Evolutionary conservation across 192 early-diverging fungal genomes (phyloP).

Genomic region (Entophlyctis luteolus): DNA sequence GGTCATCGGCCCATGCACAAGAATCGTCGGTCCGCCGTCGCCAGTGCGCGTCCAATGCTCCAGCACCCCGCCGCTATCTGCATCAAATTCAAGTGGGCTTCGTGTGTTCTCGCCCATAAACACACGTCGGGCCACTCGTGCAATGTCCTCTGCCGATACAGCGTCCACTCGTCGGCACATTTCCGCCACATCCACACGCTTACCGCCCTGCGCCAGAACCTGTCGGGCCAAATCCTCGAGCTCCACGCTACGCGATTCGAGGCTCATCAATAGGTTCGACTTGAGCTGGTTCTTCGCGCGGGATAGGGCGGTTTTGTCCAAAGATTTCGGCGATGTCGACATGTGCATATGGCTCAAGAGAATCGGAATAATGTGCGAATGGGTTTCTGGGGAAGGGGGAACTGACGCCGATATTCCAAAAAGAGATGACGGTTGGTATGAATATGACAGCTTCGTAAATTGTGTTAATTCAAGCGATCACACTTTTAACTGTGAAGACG

Average conservation of each 20-base stretch:
- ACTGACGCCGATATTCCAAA: constrained; percentile 91
- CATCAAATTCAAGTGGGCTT: constrained; percentile 35
- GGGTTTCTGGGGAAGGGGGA: constrained; percentile 63
- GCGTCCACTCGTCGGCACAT: constrained; percentile 79
- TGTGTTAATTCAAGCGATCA: background rate
- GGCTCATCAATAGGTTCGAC: constrained; percentile 85
- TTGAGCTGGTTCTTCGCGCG: constrained; percentile 96
- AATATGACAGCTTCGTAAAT: constrained; percentile 49
- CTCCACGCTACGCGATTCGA: constrained; percentile 89
- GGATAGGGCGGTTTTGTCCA: constrained; percentile 61
- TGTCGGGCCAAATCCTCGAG: constrained; percentile 93
- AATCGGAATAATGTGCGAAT: constrained; percentile 72
- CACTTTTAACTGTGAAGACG: background rate
- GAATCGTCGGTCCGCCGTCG: constrained; percentile 32
- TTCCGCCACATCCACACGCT: constrained; percentile 68
- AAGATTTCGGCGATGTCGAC: constrained; percentile 53
- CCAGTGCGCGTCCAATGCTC: constrained; percentile 28
- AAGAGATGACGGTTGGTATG: constrained; percentile 79
- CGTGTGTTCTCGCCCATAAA: constrained; percentile 55
- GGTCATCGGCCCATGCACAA: constrained; percentile 40
- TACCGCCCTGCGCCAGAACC: constrained; percentile 59
- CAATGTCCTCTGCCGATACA: constrained; percentile 70
- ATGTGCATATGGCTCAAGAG: constrained; percentile 77
- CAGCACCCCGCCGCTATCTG: constrained; percentile 5
- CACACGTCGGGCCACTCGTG: constrained; percentile 68